phyloP scores from a whole-genome alignment of 2,329 filamentous ascomycete genomes.

The Pseudomassariella vexata region DNA sequence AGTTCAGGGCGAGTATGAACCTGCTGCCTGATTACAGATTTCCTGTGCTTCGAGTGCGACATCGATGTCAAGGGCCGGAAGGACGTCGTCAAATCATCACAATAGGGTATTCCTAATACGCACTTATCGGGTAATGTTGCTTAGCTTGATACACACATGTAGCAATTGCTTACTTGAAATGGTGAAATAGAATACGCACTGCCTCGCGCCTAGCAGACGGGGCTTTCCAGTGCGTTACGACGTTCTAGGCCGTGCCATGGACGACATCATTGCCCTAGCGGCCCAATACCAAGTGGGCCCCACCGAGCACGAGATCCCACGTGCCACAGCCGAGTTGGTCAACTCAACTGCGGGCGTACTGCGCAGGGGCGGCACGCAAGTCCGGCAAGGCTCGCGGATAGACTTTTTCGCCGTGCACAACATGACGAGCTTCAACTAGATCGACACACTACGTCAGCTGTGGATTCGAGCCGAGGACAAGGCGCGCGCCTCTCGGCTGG shows the following conservation, averaged over 20 bases:
- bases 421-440: slow-evolving; percentile 26
- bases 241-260: slow-evolving; percentile 46
- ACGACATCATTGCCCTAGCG: slow-evolving; percentile 51
- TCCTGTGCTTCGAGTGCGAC: slow-evolving; percentile 57
- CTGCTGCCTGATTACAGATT: no score
- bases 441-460: slow-evolving; percentile 18
- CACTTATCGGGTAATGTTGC: no score
- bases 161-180: no score
- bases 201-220: slow-evolving; percentile 32
- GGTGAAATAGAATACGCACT: slow-evolving; percentile 41
- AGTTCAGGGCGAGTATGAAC: no score
- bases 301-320: slow-evolving; percentile 28
- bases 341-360: slow-evolving; percentile 47
- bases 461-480: slow-evolving; percentile 35
- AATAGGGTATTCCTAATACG: no score
- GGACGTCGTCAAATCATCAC: slow-evolving; percentile 46
- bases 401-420: slow-evolving; percentile 55
- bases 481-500: slow-evolving; percentile 54
- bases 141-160: no score
- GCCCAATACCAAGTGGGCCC: slow-evolving; percentile 39
- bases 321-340: slow-evolving; percentile 20
- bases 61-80: slow-evolving; percentile 52
- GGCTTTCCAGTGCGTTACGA: slow-evolving; percentile 50
- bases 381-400: no score
- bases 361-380: no score